Evolutionary conservation across 2,329 filamentous ascomycete genomes (phyloP), one percentile per base, ranked within the genome.

Genomic region (Aspergillus pseudonomiae): DNA sequence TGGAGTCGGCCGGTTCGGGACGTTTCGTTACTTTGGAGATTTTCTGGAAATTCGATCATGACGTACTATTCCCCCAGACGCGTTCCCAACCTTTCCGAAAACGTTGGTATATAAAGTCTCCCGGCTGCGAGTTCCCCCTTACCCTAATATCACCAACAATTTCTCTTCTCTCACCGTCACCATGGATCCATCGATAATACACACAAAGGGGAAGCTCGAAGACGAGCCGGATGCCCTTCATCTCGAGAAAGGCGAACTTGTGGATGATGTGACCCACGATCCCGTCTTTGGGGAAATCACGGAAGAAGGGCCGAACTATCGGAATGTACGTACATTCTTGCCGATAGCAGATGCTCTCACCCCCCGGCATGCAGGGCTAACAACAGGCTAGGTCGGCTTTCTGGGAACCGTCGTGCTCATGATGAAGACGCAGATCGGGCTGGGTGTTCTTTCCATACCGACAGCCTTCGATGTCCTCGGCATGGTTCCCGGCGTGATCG

Each of bases 361-460:
- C 14, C 5, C 5, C 34, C 34, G 2, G 34, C 6, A 36, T 36
- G 39, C 34, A 26, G 30, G n/a, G 24, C 32, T 28, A 54, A 28
- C 10, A 4, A 19, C 5, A n/a, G 12, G 12, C 19, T 7, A 76
- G 78, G 76, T 80, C 41, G 78, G 79, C 41, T 82, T 77, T 78
- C 56, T 80, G 1, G 80, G 78, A 24, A 80, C 80, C 11, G 70
- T 73, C 1, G 77, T 74, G 21, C 71, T 82, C 46, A 82, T 81
- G 79, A 76, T 81, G 69, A 82, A 83, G 69, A 80, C 78, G 1
- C 78, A 81, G 63, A 77, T 82, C 36, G 81, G 80, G 10, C 75
- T 83, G 7, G 72, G 80, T 21, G 81, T 85, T 24, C 75, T 85
- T 9, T 81, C 82, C 0, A 83, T 85, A 28, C 83, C 83, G 0